Conservation (phyloP, 1,139 yeast genomes). For the Diutina sp. region DNA sequence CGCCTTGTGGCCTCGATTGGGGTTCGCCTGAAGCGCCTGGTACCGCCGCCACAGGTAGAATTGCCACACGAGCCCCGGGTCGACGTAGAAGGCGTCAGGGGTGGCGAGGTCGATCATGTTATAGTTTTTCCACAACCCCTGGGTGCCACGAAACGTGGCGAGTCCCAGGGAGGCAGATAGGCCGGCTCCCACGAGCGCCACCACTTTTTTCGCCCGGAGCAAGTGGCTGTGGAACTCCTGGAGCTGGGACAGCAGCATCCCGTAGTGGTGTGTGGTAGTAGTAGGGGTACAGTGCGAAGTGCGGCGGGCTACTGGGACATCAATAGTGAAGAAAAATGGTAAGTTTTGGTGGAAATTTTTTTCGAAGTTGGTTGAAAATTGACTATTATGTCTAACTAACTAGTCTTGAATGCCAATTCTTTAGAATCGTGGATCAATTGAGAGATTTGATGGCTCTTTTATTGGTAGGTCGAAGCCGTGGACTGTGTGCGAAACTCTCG, state of each 20-base stretch:
- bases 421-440: no score
- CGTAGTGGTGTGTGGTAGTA: background rate
- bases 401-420: no score
- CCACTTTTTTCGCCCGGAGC: conserved; percentile 36
- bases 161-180: conserved; percentile 68
- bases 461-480: no score
- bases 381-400: no score
- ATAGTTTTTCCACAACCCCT: conserved; percentile 69
- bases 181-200: conserved; percentile 81
- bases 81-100: conserved; percentile 74
- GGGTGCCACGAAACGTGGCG: conserved; percentile 59
- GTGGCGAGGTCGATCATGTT: conserved; percentile 80
- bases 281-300: background rate
- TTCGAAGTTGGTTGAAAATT: no score
- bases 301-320: background rate
- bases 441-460: no score
- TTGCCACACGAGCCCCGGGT: conserved; percentile 86
- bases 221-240: conserved; percentile 47
- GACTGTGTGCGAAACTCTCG: no score
- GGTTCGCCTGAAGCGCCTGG: conserved; percentile 51
- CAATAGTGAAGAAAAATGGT: no score
- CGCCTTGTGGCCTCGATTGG: conserved; percentile 64
- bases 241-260: conserved; percentile 6
- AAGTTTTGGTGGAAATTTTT: no score
- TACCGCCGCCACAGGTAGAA: conserved; percentile 63